A percentile compares a stretch with the other conserved stretches of the same genome.
Conservation (phyloP, 2,329 filamentous ascomycete species). For the Fusarium nygamai region DNA sequence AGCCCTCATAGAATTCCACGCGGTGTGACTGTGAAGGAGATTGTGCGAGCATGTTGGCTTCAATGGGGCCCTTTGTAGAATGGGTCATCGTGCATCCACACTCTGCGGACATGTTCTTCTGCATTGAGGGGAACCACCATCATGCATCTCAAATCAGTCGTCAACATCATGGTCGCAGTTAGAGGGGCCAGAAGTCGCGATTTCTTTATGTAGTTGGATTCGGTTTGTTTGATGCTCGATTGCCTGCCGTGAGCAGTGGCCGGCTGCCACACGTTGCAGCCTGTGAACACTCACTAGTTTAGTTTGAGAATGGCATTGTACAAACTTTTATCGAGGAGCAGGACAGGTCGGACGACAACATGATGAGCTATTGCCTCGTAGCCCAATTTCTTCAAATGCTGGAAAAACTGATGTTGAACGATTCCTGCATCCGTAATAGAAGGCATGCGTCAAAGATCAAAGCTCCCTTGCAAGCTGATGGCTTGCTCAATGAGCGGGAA, state of each 20-base stretch:
- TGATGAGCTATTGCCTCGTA: background rate
- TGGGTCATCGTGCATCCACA: constrained; percentile 39
- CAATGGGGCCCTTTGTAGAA: constrained; percentile 39
- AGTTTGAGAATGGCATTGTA: constrained; percentile 3
- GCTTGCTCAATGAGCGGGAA: constrained; percentile 9
- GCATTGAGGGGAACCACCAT: constrained; percentile 37
- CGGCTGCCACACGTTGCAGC: background rate
- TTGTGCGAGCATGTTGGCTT: constrained; percentile 29
- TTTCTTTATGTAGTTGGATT: background rate
- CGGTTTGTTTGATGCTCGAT: background rate
- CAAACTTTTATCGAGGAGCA: constrained; percentile 24
- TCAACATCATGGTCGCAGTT: constrained; percentile 8
- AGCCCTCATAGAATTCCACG: constrained; percentile 22
- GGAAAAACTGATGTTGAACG: constrained; percentile 1
- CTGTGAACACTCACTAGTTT: constrained; percentile 12
- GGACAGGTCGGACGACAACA: constrained; percentile 9
- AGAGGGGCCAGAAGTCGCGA: constrained; percentile 7
- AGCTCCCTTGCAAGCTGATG: constrained; percentile 10
- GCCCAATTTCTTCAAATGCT: constrained; percentile 1
- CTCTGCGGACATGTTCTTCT: constrained; percentile 36
- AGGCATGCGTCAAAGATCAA: constrained; percentile 19
- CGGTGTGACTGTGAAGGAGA: constrained; percentile 30
- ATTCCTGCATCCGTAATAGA: constrained; percentile 9
- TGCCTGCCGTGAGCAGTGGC: constrained; percentile 2
- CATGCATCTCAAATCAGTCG: constrained; percentile 30